These are phyloP conservation scores for Flaveria floridana DNA, from an alignment of 140 eudicot genomes.

Conservation along the genomic window DNA sequence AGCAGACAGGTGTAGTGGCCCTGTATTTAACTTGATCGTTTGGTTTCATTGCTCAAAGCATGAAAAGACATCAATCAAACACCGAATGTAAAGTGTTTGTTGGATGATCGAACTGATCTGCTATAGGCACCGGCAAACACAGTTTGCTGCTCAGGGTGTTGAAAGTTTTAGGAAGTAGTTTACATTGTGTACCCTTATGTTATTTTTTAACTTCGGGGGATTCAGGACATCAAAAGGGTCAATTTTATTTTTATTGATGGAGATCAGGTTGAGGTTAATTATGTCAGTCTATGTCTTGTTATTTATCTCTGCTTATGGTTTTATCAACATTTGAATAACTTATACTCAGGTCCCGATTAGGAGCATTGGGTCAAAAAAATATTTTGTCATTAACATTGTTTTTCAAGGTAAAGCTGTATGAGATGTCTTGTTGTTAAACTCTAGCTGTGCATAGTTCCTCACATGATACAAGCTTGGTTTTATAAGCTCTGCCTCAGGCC, in stretches of 20 bases:
- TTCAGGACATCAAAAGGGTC: too few species aligned
- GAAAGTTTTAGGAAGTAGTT: too few species aligned
- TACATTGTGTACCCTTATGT: too few species aligned
- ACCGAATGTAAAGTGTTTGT: too few species aligned
- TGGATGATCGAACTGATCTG: too few species aligned
- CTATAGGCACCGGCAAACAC: too few species aligned
- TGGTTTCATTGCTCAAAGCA: too few species aligned
- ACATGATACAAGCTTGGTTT: background rate
- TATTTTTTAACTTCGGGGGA: too few species aligned
- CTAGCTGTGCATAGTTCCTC: background rate
- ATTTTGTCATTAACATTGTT: background rate
- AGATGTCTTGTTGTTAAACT: background rate
- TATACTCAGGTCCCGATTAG: background rate
- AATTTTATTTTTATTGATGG: background rate
- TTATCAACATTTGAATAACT: background rate
- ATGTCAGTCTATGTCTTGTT: background rate
- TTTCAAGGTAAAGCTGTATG: background rate
- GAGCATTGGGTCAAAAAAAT: background rate
- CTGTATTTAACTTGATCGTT: too few species aligned
- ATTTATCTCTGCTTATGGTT: background rate
- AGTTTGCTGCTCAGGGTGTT: too few species aligned
- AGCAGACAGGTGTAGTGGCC: too few species aligned
- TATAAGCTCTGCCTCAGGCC: background rate
- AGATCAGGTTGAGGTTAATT: background rate
- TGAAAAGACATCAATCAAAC: too few species aligned